Percentiles rank a stretch among this genome's conserved stretches.
Evolutionary conservation across 2,329 filamentous ascomycete genomes (phyloP).

Genomic region (Stachybotrys echinatus): DNA sequence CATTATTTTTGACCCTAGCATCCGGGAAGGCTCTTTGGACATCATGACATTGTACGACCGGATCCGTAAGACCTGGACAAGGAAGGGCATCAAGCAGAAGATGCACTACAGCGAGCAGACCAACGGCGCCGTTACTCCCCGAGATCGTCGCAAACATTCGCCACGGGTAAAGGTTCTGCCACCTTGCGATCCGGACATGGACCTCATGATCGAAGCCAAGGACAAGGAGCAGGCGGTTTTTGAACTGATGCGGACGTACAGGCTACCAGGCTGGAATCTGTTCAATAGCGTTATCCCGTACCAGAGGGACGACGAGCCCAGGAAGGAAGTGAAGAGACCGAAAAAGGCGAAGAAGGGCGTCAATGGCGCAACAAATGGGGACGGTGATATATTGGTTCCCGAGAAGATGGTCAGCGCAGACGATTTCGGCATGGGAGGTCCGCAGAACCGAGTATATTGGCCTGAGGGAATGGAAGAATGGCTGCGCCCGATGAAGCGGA

Average conservation of each 20-base stretch:
- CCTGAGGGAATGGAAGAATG: constrained; percentile 85
- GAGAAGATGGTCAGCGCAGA: constrained; percentile 52
- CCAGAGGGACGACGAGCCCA: constrained; percentile 67
- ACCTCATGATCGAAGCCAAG: constrained; percentile 99
- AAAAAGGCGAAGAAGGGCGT: constrained; percentile 32
- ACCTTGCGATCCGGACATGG: constrained; percentile 77
- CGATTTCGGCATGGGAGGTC: constrained; percentile 82
- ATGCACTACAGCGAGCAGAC: constrained; percentile 91
- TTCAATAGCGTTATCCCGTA: constrained; percentile 76
- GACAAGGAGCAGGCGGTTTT: constrained; percentile 97
- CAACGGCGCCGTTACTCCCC: constrained; percentile 60
- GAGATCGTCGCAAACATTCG: constrained; percentile 80
- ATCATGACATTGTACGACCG: constrained; percentile 69
- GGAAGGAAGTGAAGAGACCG: constrained; percentile 36
- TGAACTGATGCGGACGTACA: constrained; percentile 85
- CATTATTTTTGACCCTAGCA: constrained; percentile 71
- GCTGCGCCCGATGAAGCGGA: constrained; percentile 74
- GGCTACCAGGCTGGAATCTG: constrained; percentile 70
- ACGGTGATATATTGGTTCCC: constrained; percentile 29
- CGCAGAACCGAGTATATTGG: constrained; percentile 82
- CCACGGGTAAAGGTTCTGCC: constrained; percentile 74
- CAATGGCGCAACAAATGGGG: constrained; percentile 28
- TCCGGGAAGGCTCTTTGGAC: constrained; percentile 80
- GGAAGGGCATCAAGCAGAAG: constrained; percentile 83
- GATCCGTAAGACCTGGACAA: constrained; percentile 78